phyloP scores from a whole-genome alignment of 768 basidiomycete species.

The Amanita polypyramis region DNA sequence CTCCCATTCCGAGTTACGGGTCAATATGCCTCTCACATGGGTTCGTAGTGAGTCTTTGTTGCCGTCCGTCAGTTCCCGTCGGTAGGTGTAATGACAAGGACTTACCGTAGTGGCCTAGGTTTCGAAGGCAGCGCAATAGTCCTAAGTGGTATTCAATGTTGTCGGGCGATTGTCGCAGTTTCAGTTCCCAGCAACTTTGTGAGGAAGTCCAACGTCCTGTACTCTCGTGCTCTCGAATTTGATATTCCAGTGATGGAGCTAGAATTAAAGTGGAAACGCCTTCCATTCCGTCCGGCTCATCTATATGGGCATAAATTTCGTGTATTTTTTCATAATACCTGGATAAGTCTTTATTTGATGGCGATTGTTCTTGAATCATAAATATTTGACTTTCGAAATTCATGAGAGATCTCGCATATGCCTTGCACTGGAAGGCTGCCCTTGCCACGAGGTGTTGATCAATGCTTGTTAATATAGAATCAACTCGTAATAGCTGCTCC shows the following conservation, averaged over 20 bases:
- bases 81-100: constrained; percentile 5
- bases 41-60: constrained; percentile 81
- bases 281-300: constrained; percentile 99
- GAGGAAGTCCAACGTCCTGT: constrained; percentile 97
- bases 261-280: constrained; percentile 85
- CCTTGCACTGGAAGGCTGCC: constrained; percentile 90
- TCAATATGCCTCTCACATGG: constrained; percentile 86
- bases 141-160: constrained; percentile 86
- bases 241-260: constrained; percentile 85
- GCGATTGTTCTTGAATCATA: constrained; percentile 32
- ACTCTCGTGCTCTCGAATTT: constrained; percentile 96
- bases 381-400: constrained; percentile 84
- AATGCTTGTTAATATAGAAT: constrained; percentile 75
- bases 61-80: not conserved
- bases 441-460: constrained; percentile 84
- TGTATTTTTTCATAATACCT: constrained; percentile 83
- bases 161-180: constrained; percentile 82
- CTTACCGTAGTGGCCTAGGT: constrained; percentile 94
- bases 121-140: constrained; percentile 80
- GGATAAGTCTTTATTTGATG: constrained; percentile 40
- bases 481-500: constrained; percentile 60
- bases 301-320: constrained; percentile 90
- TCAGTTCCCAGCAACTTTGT: constrained; percentile 98
- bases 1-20: constrained; percentile 79
- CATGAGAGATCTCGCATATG: constrained; percentile 89